A percentile compares a stretch with the other conserved stretches of the same genome.
Conservation (phyloP, 176 grass and related monocot species). For the Zoysia pacifica region DNA sequence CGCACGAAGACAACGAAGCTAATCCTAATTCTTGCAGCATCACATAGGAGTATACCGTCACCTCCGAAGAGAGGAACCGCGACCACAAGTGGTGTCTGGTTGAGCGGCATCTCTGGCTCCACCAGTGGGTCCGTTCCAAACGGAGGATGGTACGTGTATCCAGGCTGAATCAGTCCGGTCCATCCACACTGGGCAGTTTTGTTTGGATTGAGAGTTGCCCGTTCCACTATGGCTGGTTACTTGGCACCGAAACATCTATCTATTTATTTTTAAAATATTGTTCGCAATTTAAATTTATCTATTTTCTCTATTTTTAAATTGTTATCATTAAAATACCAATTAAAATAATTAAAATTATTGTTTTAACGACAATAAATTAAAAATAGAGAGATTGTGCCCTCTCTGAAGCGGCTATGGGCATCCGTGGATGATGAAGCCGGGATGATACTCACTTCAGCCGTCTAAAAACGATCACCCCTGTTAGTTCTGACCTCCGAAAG, state of each 20-base stretch:
- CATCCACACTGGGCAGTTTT: too few relatives aligned
- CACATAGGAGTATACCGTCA: too few relatives aligned
- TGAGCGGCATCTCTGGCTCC: conserved; percentile 5
- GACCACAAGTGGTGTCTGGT: background rate
- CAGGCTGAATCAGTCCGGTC: conserved; percentile 6
- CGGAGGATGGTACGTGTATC: background rate
- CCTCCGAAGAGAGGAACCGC: too few relatives aligned
- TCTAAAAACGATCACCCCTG: background rate
- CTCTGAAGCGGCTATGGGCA: too few relatives aligned
- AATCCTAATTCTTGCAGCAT: too few relatives aligned
- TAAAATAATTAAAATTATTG: background rate
- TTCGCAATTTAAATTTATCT: background rate
- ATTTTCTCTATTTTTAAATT: background rate
- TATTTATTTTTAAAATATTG: background rate
- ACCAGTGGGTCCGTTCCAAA: conserved; percentile 7
- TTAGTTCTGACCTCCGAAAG: background rate
- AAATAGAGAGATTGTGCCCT: too few relatives aligned
- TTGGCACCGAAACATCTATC: background rate
- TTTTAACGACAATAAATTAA: too few relatives aligned
- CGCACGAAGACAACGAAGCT: too few relatives aligned
- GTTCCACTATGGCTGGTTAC: conserved; percentile 17
- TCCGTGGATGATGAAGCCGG: too few relatives aligned
- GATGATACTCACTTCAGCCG: background rate
- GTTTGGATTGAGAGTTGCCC: background rate
- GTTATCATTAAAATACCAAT: background rate